Base-by-base conservation (phyloP, 169 alveolate genomes). In the Cryptosporidium tyzzeri region DNA sequence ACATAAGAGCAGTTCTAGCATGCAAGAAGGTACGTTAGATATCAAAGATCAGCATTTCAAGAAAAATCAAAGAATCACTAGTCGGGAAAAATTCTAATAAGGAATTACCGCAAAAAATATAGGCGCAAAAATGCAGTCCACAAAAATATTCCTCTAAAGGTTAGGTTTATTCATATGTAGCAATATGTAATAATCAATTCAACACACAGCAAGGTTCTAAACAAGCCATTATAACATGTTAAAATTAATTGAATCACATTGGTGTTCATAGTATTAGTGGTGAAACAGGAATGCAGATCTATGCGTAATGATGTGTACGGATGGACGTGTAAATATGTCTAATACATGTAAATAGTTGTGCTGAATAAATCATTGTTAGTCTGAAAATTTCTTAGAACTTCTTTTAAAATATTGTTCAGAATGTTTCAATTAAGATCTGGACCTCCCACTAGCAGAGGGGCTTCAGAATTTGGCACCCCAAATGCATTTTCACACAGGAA, bases 401-500 rank as follows among this genome's bases (percentile, higher is more conserved):
- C 67, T 55, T 21, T 26, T 29, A 65, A 37, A 35, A 31, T 73
- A n/a, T 58, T 55, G 55, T 55, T 51, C 39, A 73, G 48, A 23
- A 80, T 80, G 89, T 80, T 44, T 65, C 65, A 59, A 80, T 37
- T 80, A 41, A 59, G 75, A 41, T 80, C 89, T 80, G 89, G 89
- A 41, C 89, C 75, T 80, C 58, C 68, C 41, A 62, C 89, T 16
- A 62, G 69, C 65, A 35, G 89, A 62, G 89, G 80, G 59, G 67
- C 70, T 58, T 80, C 89, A 16, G 89, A 67, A 35, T 80, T 44
- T 14, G 44, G 80, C 55, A 62, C 74, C 33, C 74, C 61, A 39
- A 61, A 69, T 9, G 50, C 53, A 37, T 31, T 59, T 21, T 67
- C 89, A 21, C 50, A 71, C 5, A 53, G 86, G 33, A 65, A 31